phyloP scores from a whole-genome alignment of 2,329 filamentous ascomycete species.

The Plectosphaerella sp. region DNA sequence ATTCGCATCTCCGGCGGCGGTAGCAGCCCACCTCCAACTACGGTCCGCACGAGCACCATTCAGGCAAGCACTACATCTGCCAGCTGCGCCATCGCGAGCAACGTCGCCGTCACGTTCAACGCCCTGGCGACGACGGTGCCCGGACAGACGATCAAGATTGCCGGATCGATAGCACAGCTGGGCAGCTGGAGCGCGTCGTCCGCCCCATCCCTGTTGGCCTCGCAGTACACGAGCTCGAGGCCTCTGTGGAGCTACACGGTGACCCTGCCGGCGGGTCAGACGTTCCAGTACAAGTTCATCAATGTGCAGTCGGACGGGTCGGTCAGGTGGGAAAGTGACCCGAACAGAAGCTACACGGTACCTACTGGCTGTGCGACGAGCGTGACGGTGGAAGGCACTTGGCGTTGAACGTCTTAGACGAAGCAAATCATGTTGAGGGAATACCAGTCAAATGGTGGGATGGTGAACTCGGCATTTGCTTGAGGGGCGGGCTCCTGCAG shows the following conservation, averaged over 20 bases:
- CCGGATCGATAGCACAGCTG: slow-evolving; percentile 35
- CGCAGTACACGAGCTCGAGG: slow-evolving; percentile 48
- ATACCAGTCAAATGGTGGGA: too few species aligned
- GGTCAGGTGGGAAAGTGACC: slow-evolving; percentile 55
- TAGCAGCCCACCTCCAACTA: slow-evolving; percentile 12
- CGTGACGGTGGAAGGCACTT: slow-evolving; percentile 16
- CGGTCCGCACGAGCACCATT: slow-evolving; percentile 4
- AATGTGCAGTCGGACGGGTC: slow-evolving; percentile 43
- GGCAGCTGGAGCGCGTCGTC: slow-evolving; percentile 27
- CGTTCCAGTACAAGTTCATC: slow-evolving; percentile 59
- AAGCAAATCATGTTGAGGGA: too few species aligned
- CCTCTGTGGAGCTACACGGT: slow-evolving; percentile 51
- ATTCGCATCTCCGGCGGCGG: slow-evolving; percentile 34
- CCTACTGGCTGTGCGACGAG: slow-evolving; percentile 15
- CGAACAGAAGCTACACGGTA: slow-evolving; percentile 31
- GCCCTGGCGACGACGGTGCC: slow-evolving; percentile 36
- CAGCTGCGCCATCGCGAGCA: slow-evolving; percentile 24
- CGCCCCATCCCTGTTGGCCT: slow-evolving; percentile 45
- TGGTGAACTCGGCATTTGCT: too few species aligned
- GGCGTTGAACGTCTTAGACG: slow-evolving; percentile 21
- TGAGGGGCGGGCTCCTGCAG: too few species aligned
- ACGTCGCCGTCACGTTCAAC: slow-evolving; percentile 36
- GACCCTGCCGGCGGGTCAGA: slow-evolving; percentile 44
- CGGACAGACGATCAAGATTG: slow-evolving; percentile 47
- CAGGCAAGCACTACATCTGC: slow-evolving; percentile 5